Conservation (phyloP, 805 yeast species). For the Candida namnaoensis region DNA sequence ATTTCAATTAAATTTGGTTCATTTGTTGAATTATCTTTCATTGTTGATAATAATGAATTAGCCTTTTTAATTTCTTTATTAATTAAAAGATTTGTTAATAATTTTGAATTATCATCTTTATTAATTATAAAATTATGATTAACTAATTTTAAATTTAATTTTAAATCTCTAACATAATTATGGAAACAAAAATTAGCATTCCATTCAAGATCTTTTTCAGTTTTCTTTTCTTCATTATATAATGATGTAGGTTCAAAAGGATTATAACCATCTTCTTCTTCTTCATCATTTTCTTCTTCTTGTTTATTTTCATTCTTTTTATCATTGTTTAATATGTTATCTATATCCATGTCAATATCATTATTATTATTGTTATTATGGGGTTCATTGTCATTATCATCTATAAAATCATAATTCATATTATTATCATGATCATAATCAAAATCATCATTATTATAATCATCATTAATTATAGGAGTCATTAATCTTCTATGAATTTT, state of each 20-base stretch:
- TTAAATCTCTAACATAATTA: constrained; percentile 39
- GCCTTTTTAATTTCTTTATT: too few relatives aligned
- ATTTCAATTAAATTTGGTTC: constrained; percentile 26
- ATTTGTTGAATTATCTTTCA: too few relatives aligned
- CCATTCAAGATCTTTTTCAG: constrained; percentile 29
- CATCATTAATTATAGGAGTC: constrained; percentile 2
- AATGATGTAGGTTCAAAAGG: constrained; percentile 13
- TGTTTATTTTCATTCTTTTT: constrained; percentile 3
- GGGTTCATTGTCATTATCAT: constrained; percentile 14
- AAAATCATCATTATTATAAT: too few relatives aligned
- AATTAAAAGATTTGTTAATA: too few relatives aligned
- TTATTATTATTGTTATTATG: constrained; percentile 11
- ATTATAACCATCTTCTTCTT: constrained; percentile 6
- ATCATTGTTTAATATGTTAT: background rate
- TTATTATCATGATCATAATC: background rate
- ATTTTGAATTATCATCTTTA: constrained; percentile 7
- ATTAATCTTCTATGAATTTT: constrained; percentile 3
- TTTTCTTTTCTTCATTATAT: constrained; percentile 2
- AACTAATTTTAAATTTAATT: constrained; percentile 18
- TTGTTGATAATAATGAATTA: too few relatives aligned
- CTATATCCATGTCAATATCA: constrained; percentile 1
- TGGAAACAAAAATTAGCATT: constrained; percentile 21
- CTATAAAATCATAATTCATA: constrained; percentile 1
- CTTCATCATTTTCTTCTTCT: constrained; percentile 17
- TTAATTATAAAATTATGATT: constrained; percentile 19